Percentiles rank a stretch among this genome's conserved stretches.
These are phyloP conservation scores for Cordyceps fumosorosea DNA, from an alignment of 2,329 filamentous ascomycete genomes.

Conservation along the genomic window DNA sequence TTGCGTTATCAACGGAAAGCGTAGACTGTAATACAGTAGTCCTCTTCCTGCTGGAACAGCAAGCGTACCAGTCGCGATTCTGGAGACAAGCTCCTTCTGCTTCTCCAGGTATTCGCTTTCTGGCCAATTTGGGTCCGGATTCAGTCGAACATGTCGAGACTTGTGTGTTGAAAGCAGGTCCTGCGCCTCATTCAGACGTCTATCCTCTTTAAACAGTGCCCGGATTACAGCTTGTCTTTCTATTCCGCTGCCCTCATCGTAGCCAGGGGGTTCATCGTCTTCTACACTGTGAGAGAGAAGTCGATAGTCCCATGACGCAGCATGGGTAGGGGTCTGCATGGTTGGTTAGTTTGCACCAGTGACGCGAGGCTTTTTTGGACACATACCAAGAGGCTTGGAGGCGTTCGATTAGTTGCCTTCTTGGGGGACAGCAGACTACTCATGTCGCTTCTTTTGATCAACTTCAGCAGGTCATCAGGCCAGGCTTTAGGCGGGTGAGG, in stretches of 20 bases:
- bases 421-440: slow-evolving; percentile 52
- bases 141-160: slow-evolving; percentile 70
- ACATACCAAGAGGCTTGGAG: slow-evolving; percentile 38
- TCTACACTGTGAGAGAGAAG: slow-evolving; percentile 66
- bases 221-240: slow-evolving; percentile 78
- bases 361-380: not conserved
- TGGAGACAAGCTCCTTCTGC: slow-evolving; percentile 84
- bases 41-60: slow-evolving; percentile 83
- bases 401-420: slow-evolving; percentile 24
- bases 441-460: slow-evolving; percentile 79
- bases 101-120: slow-evolving; percentile 86
- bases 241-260: slow-evolving; percentile 74
- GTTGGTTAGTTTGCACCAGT: not conserved
- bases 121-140: slow-evolving; percentile 67
- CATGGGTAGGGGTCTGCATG: slow-evolving; percentile 52
- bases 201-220: slow-evolving; percentile 85
- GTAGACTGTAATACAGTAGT: slow-evolving; percentile 80
- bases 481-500: slow-evolving; percentile 73
- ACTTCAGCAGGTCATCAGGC: slow-evolving; percentile 61
- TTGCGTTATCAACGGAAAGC: slow-evolving; percentile 84
- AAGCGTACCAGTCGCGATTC: slow-evolving; percentile 78
- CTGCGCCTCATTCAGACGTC: slow-evolving; percentile 79
- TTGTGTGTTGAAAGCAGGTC: slow-evolving; percentile 80
- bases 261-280: slow-evolving; percentile 50
- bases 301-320: slow-evolving; percentile 66